A percentile compares a stretch with the other conserved stretches of the same genome.
Evolutionary conservation across 1,284 basidiomycete genomes (phyloP).

Genomic region (Fereydounia khargensis): DNA sequence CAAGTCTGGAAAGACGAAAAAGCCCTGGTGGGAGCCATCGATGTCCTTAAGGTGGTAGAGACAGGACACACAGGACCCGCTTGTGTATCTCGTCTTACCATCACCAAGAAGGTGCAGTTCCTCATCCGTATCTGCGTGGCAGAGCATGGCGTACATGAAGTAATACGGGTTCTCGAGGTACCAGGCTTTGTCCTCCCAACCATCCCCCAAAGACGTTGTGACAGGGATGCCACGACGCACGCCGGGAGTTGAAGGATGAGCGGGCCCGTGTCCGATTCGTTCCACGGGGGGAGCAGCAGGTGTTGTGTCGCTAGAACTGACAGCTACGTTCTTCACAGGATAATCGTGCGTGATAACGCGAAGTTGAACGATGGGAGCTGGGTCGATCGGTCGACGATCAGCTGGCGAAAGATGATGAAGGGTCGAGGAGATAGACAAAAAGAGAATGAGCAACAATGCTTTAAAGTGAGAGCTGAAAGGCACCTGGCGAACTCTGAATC

Average conservation of each 20-base stretch:
- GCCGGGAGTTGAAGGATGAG: slow-evolving; percentile 10
- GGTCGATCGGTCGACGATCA: slow-evolving; percentile 89
- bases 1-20: slow-evolving; percentile 59
- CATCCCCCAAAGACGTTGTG: slow-evolving; percentile 35
- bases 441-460: no score
- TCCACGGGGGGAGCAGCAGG: slow-evolving; percentile 23
- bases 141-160: slow-evolving; percentile 55
- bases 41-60: slow-evolving; percentile 94
- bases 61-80: slow-evolving; percentile 83
- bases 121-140: slow-evolving; percentile 63
- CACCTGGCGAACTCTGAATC: no score
- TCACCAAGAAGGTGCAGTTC: slow-evolving; percentile 91
- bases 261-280: slow-evolving; percentile 18
- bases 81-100: slow-evolving; percentile 83
- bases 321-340: slow-evolving; percentile 12
- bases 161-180: slow-evolving; percentile 53
- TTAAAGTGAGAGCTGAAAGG: no score
- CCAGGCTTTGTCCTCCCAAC: slow-evolving; percentile 55
- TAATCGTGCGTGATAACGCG: slow-evolving; percentile 67
- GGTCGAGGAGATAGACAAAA: no score
- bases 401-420: slow-evolving; percentile 63
- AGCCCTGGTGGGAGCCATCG: slow-evolving; percentile 72
- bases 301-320: slow-evolving; percentile 4
- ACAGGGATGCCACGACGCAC: slow-evolving; percentile 40
- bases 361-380: slow-evolving; percentile 92